Evolutionary conservation across 768 basidiomycete species (phyloP), one percentile per base, ranked within the genome.

Genomic region (Naematelia aurantialba): DNA sequence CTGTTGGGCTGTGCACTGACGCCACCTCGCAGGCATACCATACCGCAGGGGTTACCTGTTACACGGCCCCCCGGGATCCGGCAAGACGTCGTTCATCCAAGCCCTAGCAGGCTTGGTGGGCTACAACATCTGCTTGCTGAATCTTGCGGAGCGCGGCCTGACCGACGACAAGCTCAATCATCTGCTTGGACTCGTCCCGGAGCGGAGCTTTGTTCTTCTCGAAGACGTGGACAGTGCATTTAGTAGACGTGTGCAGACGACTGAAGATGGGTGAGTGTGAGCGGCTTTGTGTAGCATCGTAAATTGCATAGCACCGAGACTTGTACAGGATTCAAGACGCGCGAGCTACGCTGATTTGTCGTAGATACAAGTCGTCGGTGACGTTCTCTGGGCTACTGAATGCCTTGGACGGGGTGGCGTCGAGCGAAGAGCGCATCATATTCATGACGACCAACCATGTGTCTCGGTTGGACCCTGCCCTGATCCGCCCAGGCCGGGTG

Each of bases 391-490:
- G 96, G 25, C 89, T 98, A 73, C 80, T 99, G 45, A 99, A 99
- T 68, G 92, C 93, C 13, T 81, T 99, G 2, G 96, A 99, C 72
- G 96, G 96, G 17, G 94, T 99, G 26, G 94, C 91, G 3, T 96
- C 94, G 11, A 91, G 92, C 44, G 93, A 97, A 79, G 92, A 96
- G 70, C 86, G 96, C n/a, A 87, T 99, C 73, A 85, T 99, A 31
- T 99, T 99, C 79, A 89, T 99, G 87, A 99, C 96, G 0, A 98
- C 96, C n/a, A 99, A 99, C 76, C 96, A 98, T 68, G 75, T 89
- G 55, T 85, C 89, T 60, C 83, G 82, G 62, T 84, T 99, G 31
- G 96, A 99, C 78, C 87, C 91, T 4, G 96, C 94, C 0, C 84
- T 99, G 47, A 90, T 98, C 71, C 86, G 96, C 52, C 94, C 96